Conservation (phyloP, 2,329 filamentous ascomycete genomes). For the Alternaria postmessia region DNA sequence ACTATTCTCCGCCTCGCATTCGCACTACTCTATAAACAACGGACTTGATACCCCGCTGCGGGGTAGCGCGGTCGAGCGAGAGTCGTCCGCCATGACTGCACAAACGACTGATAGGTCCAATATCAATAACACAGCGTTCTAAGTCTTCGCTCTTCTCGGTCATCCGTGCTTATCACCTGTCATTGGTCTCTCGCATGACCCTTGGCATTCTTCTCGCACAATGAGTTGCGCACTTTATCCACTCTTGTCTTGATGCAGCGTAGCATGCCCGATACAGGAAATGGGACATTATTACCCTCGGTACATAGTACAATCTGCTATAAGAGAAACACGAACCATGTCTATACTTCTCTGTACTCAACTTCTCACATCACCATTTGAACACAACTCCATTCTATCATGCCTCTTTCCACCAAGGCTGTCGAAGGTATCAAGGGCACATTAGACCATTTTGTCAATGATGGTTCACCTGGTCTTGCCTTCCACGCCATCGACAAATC, state of each 20-base stretch:
- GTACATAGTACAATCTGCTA: neutral
- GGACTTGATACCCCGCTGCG: slow-evolving; percentile 5
- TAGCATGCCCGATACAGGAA: neutral
- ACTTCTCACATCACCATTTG: neutral
- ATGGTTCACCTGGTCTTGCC: slow-evolving; percentile 54
- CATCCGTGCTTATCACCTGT: neutral
- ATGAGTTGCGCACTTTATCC: neutral
- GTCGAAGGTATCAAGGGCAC: slow-evolving; percentile 48
- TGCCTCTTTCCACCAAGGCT: slow-evolving; percentile 44
- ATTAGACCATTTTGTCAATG: slow-evolving; percentile 41
- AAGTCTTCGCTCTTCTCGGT: neutral
- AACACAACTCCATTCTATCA: slow-evolving; percentile 12
- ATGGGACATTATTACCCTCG: neutral
- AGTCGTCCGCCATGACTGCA: neutral
- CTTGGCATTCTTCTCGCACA: neutral
- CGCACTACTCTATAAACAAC: neutral
- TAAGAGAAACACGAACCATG: neutral
- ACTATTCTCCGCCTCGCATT: neutral
- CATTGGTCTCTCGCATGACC: neutral
- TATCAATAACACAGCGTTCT: neutral
- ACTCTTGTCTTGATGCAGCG: neutral
- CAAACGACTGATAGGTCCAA: neutral
- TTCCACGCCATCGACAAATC: slow-evolving; percentile 57
- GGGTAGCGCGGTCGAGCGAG: neutral
- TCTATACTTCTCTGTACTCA: neutral